These are phyloP conservation scores for Wickerhamomyces chambardii DNA, from an alignment of 805 yeast species.

Conservation along the genomic window DNA sequence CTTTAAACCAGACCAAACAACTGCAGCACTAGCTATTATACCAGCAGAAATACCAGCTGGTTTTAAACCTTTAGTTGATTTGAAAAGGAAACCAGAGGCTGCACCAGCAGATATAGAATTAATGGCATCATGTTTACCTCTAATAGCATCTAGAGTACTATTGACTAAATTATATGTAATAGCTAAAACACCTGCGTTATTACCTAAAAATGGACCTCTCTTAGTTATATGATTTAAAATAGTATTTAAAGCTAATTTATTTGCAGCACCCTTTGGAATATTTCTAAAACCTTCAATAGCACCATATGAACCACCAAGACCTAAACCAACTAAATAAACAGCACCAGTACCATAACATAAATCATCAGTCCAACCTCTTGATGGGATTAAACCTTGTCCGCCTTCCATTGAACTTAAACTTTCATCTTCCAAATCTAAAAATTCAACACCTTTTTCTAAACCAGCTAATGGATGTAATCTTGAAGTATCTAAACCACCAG, in stretches of 20 bases:
- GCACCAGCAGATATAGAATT: conserved; percentile 90
- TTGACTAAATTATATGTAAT: conserved; percentile 80
- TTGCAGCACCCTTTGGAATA: conserved; percentile 68
- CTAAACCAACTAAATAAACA: conserved; percentile 78
- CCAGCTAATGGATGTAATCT: conserved; percentile 90
- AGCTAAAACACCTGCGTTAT: conserved; percentile 91
- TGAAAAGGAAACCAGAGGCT: conserved; percentile 84
- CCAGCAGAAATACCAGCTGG: conserved; percentile 87
- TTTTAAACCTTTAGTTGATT: conserved; percentile 73
- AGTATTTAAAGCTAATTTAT: conserved; percentile 80
- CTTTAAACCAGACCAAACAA: conserved; percentile 86
- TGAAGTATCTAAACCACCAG: conserved; percentile 57
- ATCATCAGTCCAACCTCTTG: conserved; percentile 98
- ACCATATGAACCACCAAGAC: conserved; percentile 86
- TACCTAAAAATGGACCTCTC: conserved; percentile 94
- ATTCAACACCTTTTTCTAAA: conserved; percentile 82
- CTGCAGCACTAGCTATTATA: conserved; percentile 84
- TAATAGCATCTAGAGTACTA: conserved; percentile 64
- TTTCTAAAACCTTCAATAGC: conserved; percentile 76
- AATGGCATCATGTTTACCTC: conserved; percentile 83
- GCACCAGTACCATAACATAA: conserved; percentile 97
- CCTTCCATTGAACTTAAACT: conserved; percentile 72
- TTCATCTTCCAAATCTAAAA: conserved; percentile 83
- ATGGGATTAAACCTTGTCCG: conserved; percentile 82
- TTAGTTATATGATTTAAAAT: conserved; percentile 86